Conservation (phyloP, 2,329 filamentous ascomycete genomes). For the Exophiala sp. region DNA sequence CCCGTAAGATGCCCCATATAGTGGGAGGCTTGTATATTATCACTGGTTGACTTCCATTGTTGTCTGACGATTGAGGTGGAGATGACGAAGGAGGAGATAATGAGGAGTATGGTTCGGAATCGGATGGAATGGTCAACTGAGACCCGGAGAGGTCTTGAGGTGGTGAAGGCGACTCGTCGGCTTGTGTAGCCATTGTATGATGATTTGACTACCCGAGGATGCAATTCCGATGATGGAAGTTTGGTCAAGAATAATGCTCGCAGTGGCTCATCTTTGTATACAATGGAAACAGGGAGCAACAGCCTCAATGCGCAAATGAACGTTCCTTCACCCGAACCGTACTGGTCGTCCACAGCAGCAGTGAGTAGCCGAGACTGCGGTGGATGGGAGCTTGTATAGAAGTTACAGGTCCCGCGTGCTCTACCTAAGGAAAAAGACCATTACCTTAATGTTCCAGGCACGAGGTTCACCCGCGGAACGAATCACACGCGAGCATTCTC, state of each 20-base stretch:
- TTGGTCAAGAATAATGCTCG: conserved; percentile 5
- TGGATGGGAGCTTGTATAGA: neutral
- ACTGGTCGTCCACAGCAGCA: neutral
- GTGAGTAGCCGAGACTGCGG: neutral
- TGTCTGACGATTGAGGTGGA: conserved; percentile 37
- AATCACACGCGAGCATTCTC: neutral
- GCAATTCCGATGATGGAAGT: neutral
- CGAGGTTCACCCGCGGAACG: neutral
- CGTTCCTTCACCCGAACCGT: neutral
- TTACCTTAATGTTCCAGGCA: neutral
- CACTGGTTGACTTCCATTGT: conserved; percentile 53
- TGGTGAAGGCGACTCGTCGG: conserved; percentile 26
- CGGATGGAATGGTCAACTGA: conserved; percentile 42
- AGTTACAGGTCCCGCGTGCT: neutral
- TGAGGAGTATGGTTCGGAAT: conserved; percentile 48
- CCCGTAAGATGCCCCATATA: conserved; percentile 77
- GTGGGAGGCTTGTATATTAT: conserved; percentile 89
- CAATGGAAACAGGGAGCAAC: neutral
- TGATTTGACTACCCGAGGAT: neutral
- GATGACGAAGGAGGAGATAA: conserved; percentile 34
- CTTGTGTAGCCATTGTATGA: conserved; percentile 19
- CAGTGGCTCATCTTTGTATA: neutral
- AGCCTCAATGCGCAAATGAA: neutral
- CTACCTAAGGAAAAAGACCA: neutral
- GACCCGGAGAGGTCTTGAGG: conserved; percentile 29